Conservation (phyloP, 768 basidiomycete genomes). For the Polyporus arcularius region DNA sequence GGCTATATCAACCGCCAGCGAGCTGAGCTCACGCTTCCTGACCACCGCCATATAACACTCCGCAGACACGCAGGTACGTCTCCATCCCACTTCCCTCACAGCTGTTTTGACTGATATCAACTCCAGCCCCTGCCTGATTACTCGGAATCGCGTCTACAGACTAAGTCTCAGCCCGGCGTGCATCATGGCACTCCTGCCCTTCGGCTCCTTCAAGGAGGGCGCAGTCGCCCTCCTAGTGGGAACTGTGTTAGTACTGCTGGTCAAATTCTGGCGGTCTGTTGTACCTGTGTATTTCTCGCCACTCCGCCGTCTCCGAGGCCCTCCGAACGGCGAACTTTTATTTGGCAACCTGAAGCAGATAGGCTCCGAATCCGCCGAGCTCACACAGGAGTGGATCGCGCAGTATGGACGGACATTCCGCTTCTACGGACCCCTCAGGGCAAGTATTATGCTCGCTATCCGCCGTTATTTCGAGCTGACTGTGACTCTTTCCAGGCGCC, state of each 20-base stretch:
- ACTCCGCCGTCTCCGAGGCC: conserved; percentile 51
- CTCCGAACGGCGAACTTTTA: conserved; percentile 44
- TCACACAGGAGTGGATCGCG: conserved; percentile 41
- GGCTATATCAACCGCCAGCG: too few species aligned
- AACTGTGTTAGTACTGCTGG: background rate
- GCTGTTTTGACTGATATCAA: too few species aligned
- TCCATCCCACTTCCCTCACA: too few species aligned
- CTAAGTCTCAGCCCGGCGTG: too few species aligned
- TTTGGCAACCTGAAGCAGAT: conserved; percentile 54
- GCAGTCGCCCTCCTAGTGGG: background rate
- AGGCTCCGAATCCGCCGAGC: conserved; percentile 42
- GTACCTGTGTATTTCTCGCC: conserved; percentile 33
- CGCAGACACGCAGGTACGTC: too few species aligned
- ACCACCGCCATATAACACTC: too few species aligned
- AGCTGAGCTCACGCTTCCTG: too few species aligned
- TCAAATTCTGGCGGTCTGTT: background rate
- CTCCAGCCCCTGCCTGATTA: too few species aligned
- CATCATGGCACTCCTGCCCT: too few species aligned
- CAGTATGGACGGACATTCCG: conserved; percentile 49
- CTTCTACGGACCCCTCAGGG: conserved; percentile 46
- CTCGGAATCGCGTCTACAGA: too few species aligned
- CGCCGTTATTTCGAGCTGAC: too few species aligned
- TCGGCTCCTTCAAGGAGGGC: background rate
- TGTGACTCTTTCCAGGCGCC: conserved; percentile 1
- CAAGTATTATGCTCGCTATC: conserved; percentile 24